Evolutionary conservation across 2,329 filamentous ascomycete genomes (phyloP), one percentile per base, ranked within the genome.

Genomic region (Ilyonectria sp.): DNA sequence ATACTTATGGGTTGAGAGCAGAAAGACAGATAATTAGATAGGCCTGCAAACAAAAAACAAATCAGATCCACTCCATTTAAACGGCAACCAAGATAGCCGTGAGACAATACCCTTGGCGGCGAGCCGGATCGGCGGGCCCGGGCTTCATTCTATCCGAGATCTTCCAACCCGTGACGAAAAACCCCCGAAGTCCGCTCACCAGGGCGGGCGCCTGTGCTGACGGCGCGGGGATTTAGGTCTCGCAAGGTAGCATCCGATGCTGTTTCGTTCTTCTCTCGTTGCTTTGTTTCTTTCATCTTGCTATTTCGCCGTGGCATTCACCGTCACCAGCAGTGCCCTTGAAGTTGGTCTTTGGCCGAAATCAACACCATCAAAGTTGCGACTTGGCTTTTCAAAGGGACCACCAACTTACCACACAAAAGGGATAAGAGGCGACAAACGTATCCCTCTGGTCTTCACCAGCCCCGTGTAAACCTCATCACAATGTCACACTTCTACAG

Each of bases 401-500:
- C 49, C 33, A 17, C 33, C 15, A 17, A 53, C 49, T 10, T 6
- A 35, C 15, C n/a, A 35, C 33, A 53, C 31, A 11, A 6, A 33
- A 33, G 8, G 31, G 31, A 33, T 9, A 33, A 33, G 31, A 11
- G 11, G 11, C 11, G 26, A 26, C 26, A 26, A 26, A 6, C 26
- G 26, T 26, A 6, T 26, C 26, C 26, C 26, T 26, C 26, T 26
- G 26, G n/a, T 29, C 26, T n/a, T 33, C 3, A 29, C 6, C 26
- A 26, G 26, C 31, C 31, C 31, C 31, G 31, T 33, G 31, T 33
- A 33, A 33, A 33, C 13, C 26, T 35, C 44, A 15, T 53, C 33
- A 56, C 62, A 49, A 66, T 72, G 66, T 49, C 57, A 23, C 55
- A 68, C 37, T 63, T 74, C 11, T 13, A 74, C 35, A 61, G 55